These are phyloP conservation scores for Austroboletus festivus DNA, from an alignment of 768 basidiomycete species.

Conservation along the genomic window DNA sequence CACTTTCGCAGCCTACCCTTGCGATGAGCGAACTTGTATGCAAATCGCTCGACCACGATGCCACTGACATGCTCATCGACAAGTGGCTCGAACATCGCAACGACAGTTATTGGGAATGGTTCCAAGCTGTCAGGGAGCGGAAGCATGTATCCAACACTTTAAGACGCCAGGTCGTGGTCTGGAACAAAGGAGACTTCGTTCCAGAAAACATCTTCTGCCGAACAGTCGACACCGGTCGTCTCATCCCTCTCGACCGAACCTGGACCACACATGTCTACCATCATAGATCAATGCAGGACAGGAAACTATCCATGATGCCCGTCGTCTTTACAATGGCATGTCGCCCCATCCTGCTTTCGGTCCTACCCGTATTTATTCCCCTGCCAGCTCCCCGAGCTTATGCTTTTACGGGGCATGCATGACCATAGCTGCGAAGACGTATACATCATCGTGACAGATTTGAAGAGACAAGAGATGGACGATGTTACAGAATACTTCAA, in stretches of 20 bases:
- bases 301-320: slow-evolving; percentile 72
- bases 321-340: slow-evolving; percentile 78
- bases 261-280: slow-evolving; percentile 83
- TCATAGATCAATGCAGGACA: slow-evolving; percentile 71
- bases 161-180: slow-evolving; percentile 47
- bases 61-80: slow-evolving; percentile 77
- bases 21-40: slow-evolving; percentile 77
- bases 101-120: slow-evolving; percentile 77
- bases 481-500: slow-evolving; percentile 78
- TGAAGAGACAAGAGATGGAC: slow-evolving; percentile 79
- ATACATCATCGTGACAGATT: slow-evolving; percentile 74
- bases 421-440: slow-evolving; percentile 77
- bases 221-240: slow-evolving; percentile 72
- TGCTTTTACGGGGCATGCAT: slow-evolving; percentile 79
- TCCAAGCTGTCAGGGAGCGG: slow-evolving; percentile 63
- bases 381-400: slow-evolving; percentile 68
- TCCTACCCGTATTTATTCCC: slow-evolving; percentile 1
- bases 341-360: background rate
- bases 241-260: slow-evolving; percentile 77
- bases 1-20: slow-evolving; percentile 61
- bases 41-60: slow-evolving; percentile 73
- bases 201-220: slow-evolving; percentile 80
- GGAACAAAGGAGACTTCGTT: slow-evolving; percentile 69
- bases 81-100: slow-evolving; percentile 80
- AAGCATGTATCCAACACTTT: slow-evolving; percentile 52